A percentile compares a stretch with the other conserved stretches of the same genome.
phyloP scores from a whole-genome alignment of 2,329 filamentous ascomycete species.

The Teratosphaeria destructans region DNA sequence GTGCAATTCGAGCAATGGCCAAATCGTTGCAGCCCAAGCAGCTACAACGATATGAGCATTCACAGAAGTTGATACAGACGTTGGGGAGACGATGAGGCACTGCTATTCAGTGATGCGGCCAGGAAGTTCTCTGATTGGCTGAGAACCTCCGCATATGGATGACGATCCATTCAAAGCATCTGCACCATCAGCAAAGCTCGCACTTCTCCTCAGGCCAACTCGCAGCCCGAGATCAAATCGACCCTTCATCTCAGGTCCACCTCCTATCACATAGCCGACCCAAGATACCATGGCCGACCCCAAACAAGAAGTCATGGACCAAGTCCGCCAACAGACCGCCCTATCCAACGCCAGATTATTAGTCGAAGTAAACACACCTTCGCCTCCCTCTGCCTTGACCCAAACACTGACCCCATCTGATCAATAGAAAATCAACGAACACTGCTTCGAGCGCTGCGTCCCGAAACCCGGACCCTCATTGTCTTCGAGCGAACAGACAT shows the following conservation, averaged over 20 bases:
- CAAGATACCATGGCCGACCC: conserved; percentile 30
- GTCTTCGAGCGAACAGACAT: conserved; percentile 39
- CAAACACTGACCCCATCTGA: neutral
- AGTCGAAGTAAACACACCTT: conserved; percentile 32
- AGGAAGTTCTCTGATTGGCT: neutral
- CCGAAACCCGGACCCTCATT: conserved; percentile 42
- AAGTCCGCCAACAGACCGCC: conserved; percentile 43
- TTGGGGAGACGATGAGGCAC: neutral
- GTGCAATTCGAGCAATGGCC: too few species aligned
- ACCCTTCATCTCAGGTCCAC: neutral
- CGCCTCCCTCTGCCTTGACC: neutral
- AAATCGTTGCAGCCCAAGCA: too few species aligned
- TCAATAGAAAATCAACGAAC: conserved; percentile 43
- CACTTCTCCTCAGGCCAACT: neutral
- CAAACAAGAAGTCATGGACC: conserved; percentile 40
- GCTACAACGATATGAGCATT: too few species aligned
- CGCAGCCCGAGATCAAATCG: neutral
- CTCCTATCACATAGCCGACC: neutral
- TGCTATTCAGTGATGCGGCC: neutral
- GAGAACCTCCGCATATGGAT: neutral
- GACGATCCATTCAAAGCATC: neutral
- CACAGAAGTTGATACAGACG: too few species aligned
- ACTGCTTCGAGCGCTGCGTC: conserved; percentile 47
- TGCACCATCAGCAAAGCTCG: neutral
- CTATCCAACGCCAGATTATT: conserved; percentile 41